Evolutionary conservation across 495 filamentous ascomycete genomes (phyloP).

Genomic region (Xylaria sp.): DNA sequence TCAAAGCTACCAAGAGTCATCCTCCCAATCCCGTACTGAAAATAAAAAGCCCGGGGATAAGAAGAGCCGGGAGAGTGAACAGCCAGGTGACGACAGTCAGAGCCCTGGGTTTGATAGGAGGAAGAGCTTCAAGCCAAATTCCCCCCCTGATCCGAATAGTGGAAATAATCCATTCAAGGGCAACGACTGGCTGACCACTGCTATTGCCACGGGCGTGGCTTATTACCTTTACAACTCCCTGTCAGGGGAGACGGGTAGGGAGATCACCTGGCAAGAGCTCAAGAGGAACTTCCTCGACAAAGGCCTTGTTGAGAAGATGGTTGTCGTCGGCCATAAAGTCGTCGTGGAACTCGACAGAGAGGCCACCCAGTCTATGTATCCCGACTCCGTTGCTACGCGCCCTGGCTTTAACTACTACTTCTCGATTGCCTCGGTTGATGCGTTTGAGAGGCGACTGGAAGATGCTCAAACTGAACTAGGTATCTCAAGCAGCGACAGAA

Average conservation of each 20-base stretch:
- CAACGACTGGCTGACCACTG: constrained; percentile 38
- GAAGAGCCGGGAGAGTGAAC: constrained; percentile 37
- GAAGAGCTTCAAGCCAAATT: constrained; percentile 33
- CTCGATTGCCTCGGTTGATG: constrained; percentile 91
- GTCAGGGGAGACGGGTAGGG: constrained; percentile 52
- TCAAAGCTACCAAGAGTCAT: constrained; percentile 7
- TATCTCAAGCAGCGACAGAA: constrained; percentile 83
- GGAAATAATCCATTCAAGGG: constrained; percentile 26
- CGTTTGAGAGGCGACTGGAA: constrained; percentile 87
- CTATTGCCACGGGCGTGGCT: constrained; percentile 32
- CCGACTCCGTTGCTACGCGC: constrained; percentile 76
- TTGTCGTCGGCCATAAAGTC: constrained; percentile 75
- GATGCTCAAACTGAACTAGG: constrained; percentile 84
- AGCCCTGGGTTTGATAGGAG: constrained; percentile 28
- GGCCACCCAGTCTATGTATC: constrained; percentile 76
- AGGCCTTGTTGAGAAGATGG: constrained; percentile 91
- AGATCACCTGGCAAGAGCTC: constrained; percentile 98
- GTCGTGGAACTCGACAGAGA: constrained; percentile 86
- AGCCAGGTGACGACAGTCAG: constrained; percentile 49
- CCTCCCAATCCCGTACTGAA: background rate
- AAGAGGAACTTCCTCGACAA: constrained; percentile 90
- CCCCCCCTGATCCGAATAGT: constrained; percentile 27
- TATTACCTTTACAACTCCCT: constrained; percentile 40
- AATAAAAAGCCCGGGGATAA: constrained; percentile 31
- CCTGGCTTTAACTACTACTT: constrained; percentile 87